Percentiles rank a stretch among this genome's conserved stretches.
phyloP scores from a whole-genome alignment of 768 basidiomycete species.

The Pisolithus marmoratus region DNA sequence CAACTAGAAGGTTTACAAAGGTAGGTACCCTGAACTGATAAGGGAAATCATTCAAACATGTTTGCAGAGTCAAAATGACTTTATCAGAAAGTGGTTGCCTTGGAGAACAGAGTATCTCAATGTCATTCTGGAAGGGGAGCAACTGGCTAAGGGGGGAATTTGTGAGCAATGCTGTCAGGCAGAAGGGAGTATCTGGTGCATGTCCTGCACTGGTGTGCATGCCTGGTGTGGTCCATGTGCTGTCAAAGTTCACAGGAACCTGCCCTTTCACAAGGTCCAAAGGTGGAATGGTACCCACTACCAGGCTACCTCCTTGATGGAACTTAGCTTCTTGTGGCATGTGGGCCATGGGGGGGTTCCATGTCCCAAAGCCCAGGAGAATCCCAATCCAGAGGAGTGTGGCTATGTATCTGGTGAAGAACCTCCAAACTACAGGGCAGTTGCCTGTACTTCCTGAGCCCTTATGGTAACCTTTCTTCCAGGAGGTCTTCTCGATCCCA shows the following conservation, averaged over 20 bases:
- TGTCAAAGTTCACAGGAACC: background rate
- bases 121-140: background rate
- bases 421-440: background rate
- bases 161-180: background rate
- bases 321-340: slow-evolving; percentile 14
- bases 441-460: background rate
- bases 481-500: background rate
- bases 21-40: no score
- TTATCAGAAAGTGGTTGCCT: background rate
- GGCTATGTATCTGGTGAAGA: background rate
- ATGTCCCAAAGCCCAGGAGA: slow-evolving; percentile 7
- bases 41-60: no score
- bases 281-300: slow-evolving; percentile 17
- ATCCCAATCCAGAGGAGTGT: no score
- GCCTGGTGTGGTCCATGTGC: background rate
- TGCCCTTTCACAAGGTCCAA: slow-evolving; percentile 15
- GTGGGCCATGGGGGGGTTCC: slow-evolving; percentile 15
- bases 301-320: slow-evolving; percentile 7
- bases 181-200: background rate
- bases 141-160: background rate
- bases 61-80: slow-evolving; percentile 3
- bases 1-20: no score
- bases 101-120: background rate
- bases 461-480: background rate
- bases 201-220: background rate